Evolutionary conservation across 2,329 filamentous ascomycete species (phyloP).

Genomic region (Penicillium hesseltinei): DNA sequence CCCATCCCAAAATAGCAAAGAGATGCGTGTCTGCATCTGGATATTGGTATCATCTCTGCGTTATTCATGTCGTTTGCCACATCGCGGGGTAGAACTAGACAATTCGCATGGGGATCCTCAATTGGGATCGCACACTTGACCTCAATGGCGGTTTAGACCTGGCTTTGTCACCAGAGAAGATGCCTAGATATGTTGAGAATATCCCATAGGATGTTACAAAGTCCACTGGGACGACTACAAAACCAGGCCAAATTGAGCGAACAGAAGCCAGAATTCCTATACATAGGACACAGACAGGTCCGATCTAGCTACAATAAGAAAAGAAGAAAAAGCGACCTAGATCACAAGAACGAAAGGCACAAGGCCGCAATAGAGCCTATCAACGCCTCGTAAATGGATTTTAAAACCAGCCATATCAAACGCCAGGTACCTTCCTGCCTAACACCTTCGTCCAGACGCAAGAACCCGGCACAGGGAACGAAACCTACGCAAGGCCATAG

Average conservation of each 20-base stretch:
- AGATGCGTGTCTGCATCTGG: constrained; percentile 18
- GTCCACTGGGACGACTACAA: not conserved
- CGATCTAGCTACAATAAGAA: constrained; percentile 7
- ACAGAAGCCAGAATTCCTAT: constrained; percentile 6
- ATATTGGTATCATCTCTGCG: not conserved
- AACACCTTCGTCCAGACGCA: constrained; percentile 29
- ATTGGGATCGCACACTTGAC: not conserved
- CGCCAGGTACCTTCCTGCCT: constrained; percentile 33
- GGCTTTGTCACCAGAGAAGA: not conserved
- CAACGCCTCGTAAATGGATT: constrained; percentile 26
- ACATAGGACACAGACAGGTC: constrained; percentile 5
- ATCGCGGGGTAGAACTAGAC: not conserved
- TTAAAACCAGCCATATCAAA: constrained; percentile 29
- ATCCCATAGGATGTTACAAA: not conserved
- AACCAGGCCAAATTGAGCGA: not conserved
- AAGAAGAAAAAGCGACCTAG: constrained; percentile 8
- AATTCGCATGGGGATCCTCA: not conserved
- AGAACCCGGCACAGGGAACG: constrained; percentile 17
- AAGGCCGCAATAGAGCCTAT: constrained; percentile 6
- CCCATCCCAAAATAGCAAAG: constrained; percentile 18
- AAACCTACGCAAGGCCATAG: constrained; percentile 27
- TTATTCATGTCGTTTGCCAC: constrained; percentile 5
- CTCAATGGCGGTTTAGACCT: not conserved
- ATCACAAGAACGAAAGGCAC: constrained; percentile 14
- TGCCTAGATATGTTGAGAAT: not conserved